phyloP scores from a whole-genome alignment of 2,329 filamentous ascomycete genomes.

The Botrytis medusae region DNA sequence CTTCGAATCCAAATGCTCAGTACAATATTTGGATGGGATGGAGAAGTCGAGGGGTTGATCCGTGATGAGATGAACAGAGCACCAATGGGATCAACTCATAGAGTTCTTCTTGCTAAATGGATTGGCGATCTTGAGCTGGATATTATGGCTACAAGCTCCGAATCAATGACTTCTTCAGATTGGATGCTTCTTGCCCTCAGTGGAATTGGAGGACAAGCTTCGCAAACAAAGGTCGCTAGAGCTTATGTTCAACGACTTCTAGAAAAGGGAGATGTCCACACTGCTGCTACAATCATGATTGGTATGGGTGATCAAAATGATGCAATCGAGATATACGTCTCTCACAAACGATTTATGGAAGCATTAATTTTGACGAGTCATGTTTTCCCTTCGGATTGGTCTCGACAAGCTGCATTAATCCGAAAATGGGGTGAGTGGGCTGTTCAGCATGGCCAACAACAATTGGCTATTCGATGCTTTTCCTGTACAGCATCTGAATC shows the following conservation, averaged over 20 bases:
- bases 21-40: conserved; percentile 93
- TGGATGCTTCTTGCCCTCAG: conserved; percentile 96
- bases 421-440: conserved; percentile 95
- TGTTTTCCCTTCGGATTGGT: conserved; percentile 82
- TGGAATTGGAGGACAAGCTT: conserved; percentile 74
- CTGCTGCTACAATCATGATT: conserved; percentile 87
- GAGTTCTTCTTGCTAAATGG: conserved; percentile 88
- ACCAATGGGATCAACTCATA: conserved; percentile 68
- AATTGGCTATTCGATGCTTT: conserved; percentile 89
- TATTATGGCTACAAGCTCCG: conserved; percentile 74
- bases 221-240: conserved; percentile 86
- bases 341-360: conserved; percentile 88
- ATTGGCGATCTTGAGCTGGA: conserved; percentile 82
- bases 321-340: conserved; percentile 94
- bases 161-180: conserved; percentile 88
- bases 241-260: conserved; percentile 88
- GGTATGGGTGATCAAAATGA: conserved; percentile 91
- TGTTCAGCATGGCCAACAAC: conserved; percentile 80
- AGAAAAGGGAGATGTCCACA: conserved; percentile 86
- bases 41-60: conserved; percentile 77
- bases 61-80: conserved; percentile 81
- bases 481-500: conserved; percentile 86
- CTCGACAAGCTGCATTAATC: conserved; percentile 81
- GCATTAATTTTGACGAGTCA: conserved; percentile 85
- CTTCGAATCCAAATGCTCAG: conserved; percentile 87